Conservation (phyloP, 192 early-diverging fungal genomes). For the Backusella morwellensis region DNA sequence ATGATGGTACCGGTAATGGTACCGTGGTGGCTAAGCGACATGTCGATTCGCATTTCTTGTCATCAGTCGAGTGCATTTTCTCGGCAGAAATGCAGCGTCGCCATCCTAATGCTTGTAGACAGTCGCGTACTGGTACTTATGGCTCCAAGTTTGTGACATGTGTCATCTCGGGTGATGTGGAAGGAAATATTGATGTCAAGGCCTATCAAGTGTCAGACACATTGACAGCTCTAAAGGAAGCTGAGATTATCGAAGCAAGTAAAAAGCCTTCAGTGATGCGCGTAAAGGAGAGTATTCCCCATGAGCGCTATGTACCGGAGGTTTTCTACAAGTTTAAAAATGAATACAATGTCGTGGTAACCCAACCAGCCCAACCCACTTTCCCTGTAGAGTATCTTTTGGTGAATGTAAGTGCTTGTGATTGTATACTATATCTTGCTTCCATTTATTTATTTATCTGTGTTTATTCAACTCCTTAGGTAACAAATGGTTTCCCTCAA, state of each 20-base stretch:
- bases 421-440: neutral
- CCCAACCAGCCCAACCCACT: constrained; percentile 89
- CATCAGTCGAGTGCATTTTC: constrained; percentile 85
- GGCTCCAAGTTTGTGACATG: constrained; percentile 95
- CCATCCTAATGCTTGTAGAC: constrained; percentile 69
- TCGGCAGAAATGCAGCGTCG: constrained; percentile 80
- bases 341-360: constrained; percentile 85
- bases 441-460: constrained; percentile 17
- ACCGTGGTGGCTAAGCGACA: constrained; percentile 90
- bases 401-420: constrained; percentile 68
- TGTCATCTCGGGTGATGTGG: constrained; percentile 87
- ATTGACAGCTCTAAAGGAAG: constrained; percentile 84
- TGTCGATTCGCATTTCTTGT: constrained; percentile 89
- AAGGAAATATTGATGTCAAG: constrained; percentile 81
- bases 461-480: constrained; percentile 38
- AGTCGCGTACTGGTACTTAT: constrained; percentile 76
- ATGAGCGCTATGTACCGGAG: constrained; percentile 90
- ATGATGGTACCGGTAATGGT: constrained; percentile 73
- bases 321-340: constrained; percentile 97
- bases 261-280: constrained; percentile 84
- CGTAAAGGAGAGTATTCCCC: constrained; percentile 65
- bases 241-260: constrained; percentile 90
- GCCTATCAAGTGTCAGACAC: constrained; percentile 94
- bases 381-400: constrained; percentile 97
- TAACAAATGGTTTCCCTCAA: constrained; percentile 89